phyloP scores from a whole-genome alignment of 2,329 filamentous ascomycete genomes.

The Colletotrichum eleusines region DNA sequence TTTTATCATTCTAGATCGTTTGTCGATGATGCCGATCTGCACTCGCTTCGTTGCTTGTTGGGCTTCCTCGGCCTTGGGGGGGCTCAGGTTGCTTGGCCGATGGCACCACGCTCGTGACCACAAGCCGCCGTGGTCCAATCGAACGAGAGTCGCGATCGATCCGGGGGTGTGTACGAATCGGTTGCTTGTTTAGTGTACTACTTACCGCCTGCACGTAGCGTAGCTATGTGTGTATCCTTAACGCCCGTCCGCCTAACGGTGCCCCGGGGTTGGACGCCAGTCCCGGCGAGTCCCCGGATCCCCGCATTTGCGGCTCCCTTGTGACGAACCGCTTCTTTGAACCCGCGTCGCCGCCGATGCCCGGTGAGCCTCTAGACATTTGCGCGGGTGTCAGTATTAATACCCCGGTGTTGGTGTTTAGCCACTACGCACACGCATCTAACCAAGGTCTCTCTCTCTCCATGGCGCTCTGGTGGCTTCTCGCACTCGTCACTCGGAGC shows the following conservation, averaged over 20 bases:
- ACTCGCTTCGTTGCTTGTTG: background rate
- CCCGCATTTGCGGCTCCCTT: slow-evolving; percentile 4
- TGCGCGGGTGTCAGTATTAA: background rate
- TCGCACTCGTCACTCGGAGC: background rate
- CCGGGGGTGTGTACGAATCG: background rate
- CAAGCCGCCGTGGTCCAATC: background rate
- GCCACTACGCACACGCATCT: background rate
- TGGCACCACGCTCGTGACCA: background rate
- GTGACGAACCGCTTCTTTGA: background rate
- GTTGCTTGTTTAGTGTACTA: background rate
- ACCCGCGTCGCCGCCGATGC: background rate
- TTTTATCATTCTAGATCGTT: too few species aligned
- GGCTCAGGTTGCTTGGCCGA: background rate
- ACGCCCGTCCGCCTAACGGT: background rate
- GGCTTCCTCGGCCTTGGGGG: background rate
- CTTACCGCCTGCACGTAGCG: background rate
- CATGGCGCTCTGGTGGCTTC: background rate
- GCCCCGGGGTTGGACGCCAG: slow-evolving; percentile 1
- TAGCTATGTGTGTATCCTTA: background rate
- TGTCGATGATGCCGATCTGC: slow-evolving; percentile 10
- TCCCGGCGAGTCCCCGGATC: background rate
- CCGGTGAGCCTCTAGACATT: background rate
- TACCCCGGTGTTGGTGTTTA: background rate
- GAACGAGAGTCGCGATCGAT: too few species aligned
- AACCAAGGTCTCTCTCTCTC: background rate